These are phyloP conservation scores for Fagus crenata DNA, from an alignment of 306 rosid genomes.

Conservation along the genomic window DNA sequence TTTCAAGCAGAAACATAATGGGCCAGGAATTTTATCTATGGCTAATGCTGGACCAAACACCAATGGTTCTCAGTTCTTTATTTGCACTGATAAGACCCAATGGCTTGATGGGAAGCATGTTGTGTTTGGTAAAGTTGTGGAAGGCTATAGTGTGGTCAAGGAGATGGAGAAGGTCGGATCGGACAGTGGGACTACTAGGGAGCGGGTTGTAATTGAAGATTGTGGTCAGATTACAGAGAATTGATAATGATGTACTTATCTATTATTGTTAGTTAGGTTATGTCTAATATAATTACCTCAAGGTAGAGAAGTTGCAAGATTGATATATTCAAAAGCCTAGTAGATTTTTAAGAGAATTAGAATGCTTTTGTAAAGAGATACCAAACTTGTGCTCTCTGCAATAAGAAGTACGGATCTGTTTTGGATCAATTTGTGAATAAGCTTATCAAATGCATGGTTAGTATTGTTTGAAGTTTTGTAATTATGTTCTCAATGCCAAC, in stretches of 20 bases:
- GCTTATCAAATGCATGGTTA: background rate
- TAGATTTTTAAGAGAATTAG: background rate
- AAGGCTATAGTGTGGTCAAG: constrained; percentile 60
- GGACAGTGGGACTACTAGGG: constrained; percentile 45
- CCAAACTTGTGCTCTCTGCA: background rate
- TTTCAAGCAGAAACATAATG: constrained; percentile 72
- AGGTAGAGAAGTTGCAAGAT: no score
- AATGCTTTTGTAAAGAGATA: background rate
- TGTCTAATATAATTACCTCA: background rate
- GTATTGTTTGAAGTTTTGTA: no score
- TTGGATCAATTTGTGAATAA: no score
- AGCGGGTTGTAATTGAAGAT: constrained; percentile 69
- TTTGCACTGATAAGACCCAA: constrained; percentile 51
- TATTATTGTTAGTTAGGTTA: background rate
- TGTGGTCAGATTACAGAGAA: constrained; percentile 60
- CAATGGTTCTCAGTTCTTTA: constrained; percentile 88
- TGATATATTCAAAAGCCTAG: background rate
- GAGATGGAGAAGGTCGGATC: constrained; percentile 86
- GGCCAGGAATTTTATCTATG: constrained; percentile 82
- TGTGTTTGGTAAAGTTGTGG: constrained; percentile 88
- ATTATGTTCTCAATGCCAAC: no score
- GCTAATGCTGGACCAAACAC: constrained; percentile 78
- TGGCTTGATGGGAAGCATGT: constrained; percentile 94
- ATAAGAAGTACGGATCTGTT: no score
- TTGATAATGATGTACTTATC: constrained; percentile 3